Evolutionary conservation across 257 asterid genomes (phyloP).

Genomic region (Agastache rugosa): DNA sequence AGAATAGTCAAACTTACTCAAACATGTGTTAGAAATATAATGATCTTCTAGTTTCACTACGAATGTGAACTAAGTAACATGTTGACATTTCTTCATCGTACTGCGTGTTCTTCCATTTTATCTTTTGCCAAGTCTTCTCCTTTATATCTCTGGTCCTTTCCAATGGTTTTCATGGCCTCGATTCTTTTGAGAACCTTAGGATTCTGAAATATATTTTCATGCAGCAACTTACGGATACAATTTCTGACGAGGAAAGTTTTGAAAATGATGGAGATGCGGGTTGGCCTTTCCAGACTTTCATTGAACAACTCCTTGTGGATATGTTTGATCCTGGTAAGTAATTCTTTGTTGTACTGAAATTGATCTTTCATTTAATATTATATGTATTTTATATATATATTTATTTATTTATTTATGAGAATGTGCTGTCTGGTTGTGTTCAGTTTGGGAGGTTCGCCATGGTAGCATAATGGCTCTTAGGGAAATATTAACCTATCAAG

Average conservation of each 20-base stretch:
- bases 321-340: constrained; percentile 88
- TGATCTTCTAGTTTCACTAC: constrained; percentile 16
- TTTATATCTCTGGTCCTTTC: background rate
- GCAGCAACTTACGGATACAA: constrained; percentile 77
- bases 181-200: constrained; percentile 26
- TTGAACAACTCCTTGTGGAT: constrained; percentile 93
- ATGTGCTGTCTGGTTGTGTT: constrained; percentile 31
- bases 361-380: constrained; percentile 1
- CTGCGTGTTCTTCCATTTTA: constrained; percentile 8
- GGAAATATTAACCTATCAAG: constrained; percentile 95
- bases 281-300: constrained; percentile 95
- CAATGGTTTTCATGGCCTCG: background rate
- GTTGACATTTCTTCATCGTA: constrained; percentile 20
- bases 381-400: no score
- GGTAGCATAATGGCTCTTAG: constrained; percentile 99
- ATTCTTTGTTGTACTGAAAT: constrained; percentile 21
- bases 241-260: constrained; percentile 78
- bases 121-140: constrained; percentile 30
- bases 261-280: constrained; percentile 82
- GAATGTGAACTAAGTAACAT: constrained; percentile 1
- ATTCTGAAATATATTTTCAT: constrained; percentile 46
- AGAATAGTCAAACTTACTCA: background rate
- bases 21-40: constrained; percentile 14
- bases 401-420: constrained; percentile 15
- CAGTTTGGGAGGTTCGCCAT: constrained; percentile 99